phyloP scores from a whole-genome alignment of 495 filamentous ascomycete species.

The Recurvomyces mirabilis region DNA sequence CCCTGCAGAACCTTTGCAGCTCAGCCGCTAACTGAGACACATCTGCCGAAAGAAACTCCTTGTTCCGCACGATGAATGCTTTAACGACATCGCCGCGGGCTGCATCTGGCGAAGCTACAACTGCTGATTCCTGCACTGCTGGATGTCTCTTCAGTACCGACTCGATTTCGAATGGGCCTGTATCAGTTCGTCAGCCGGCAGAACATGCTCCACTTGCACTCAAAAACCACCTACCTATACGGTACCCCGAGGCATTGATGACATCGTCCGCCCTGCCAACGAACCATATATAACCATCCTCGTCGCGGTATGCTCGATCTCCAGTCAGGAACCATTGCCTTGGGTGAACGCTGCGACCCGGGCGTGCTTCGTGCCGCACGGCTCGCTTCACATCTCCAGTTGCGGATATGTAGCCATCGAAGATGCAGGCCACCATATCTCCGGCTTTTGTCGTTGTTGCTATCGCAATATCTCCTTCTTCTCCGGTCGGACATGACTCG shows the following conservation, averaged over 20 bases:
- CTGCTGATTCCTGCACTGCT: constrained; percentile 17
- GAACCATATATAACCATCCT: constrained; percentile 23
- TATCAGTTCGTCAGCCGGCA: too few relatives aligned
- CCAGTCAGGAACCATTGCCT: constrained; percentile 18
- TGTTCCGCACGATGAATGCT: constrained; percentile 18
- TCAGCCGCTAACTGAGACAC: constrained; percentile 8
- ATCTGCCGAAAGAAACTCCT: constrained; percentile 1
- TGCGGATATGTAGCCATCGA: constrained; percentile 18
- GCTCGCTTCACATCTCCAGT: constrained; percentile 14
- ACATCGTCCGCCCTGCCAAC: constrained; percentile 21
- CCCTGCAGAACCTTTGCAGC: constrained; percentile 21
- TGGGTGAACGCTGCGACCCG: neutral
- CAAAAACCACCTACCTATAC: too few relatives aligned
- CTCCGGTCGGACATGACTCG: neutral
- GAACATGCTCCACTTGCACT: too few relatives aligned
- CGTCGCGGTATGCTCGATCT: constrained; percentile 17
- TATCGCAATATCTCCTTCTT: constrained; percentile 21
- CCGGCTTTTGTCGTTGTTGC: too few relatives aligned
- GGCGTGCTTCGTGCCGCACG: too few relatives aligned
- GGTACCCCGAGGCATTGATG: constrained; percentile 20
- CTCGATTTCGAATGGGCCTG: constrained; percentile 22
- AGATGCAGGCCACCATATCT: too few relatives aligned
- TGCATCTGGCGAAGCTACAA: constrained; percentile 19
- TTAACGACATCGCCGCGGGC: constrained; percentile 19
- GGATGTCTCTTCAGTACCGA: constrained; percentile 22